Evolutionary conservation across 176 grass and related monocot species (phyloP), one percentile per base, ranked within the genome.

Genomic region (Secale cereale): DNA sequence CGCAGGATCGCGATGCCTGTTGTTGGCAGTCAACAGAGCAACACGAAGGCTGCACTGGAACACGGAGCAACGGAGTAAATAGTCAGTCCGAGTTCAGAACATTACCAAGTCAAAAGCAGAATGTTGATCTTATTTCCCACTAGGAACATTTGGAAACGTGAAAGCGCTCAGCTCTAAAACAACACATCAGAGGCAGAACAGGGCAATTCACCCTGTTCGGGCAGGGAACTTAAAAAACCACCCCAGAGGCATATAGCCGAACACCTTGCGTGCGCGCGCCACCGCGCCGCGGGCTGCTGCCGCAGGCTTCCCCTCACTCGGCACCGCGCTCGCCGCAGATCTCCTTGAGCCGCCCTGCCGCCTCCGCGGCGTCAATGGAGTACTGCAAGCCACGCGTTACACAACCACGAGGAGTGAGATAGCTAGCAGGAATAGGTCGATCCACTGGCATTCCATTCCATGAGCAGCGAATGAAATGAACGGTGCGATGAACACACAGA

Each of bases 301-400:
- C 25, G 2, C 26, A 27, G n/a, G 8, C 40, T 30, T 14, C 48
- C 65, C 37, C 59, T 78, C 83, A 76, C 4, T 27, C 17, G 29
- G 31, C 37, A 1, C 33, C 69, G 3, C 65, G 19, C 39, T 74
- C 52, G 19, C 30, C 31, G 66, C 80, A 91, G 17, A 95, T 46
- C 43, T 60, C 73, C 87, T 91, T 93, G 39, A 98, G 92, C 86
- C 81, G 86, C 67, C 84, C 59, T 5, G 86, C 85, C 6, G 76
- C 88, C 65, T 86, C 89, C 23, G 74, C 88, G 10, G 72, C 85
- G 48, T 98, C 87, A 64, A 98, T 89, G 15, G 90, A 91, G 81
- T 94, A 98, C 95, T 97, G 88, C 39, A 82, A 88, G n/a, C 40
- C 35, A 52, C 40, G 26, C 41, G 41, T 75, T 46, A 28, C 39